These are phyloP conservation scores for Monosporascus sp. DNA, from an alignment of 2,329 filamentous ascomycete species.

Conservation along the genomic window DNA sequence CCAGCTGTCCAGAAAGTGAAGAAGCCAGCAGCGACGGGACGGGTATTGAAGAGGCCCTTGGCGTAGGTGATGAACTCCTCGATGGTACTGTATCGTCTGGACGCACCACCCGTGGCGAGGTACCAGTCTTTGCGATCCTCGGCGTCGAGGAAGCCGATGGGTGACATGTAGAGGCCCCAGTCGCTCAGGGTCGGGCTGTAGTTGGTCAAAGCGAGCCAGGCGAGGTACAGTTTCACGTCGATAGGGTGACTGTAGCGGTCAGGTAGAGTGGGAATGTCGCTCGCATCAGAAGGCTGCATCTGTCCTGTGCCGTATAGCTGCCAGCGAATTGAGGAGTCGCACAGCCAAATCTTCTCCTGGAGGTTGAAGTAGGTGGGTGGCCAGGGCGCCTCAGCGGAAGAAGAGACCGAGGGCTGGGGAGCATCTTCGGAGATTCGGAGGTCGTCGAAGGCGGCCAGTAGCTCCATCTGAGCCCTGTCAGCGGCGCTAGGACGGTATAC, in stretches of 20 bases:
- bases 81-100: neutral
- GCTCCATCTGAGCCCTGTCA: too few relatives aligned
- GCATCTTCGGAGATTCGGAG: too few relatives aligned
- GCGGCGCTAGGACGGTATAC: too few relatives aligned
- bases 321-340: neutral
- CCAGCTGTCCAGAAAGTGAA: neutral
- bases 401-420: too few relatives aligned
- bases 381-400: neutral
- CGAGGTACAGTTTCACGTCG: constrained; percentile 1
- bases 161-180: neutral
- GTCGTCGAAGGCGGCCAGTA: too few relatives aligned
- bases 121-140: neutral
- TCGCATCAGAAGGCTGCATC: neutral
- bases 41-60: neutral
- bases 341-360: neutral
- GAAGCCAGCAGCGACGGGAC: neutral
- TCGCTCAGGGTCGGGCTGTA: neutral
- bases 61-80: constrained; percentile 1
- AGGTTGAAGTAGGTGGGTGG: neutral
- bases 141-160: constrained; percentile 2
- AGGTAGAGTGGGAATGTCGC: neutral
- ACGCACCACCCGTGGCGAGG: neutral
- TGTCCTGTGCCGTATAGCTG: neutral
- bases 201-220: neutral
- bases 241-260: neutral